Percentiles rank a stretch among this genome's conserved stretches.
phyloP scores from a whole-genome alignment of 345 rosid genomes.

The Citrus hindsii region DNA sequence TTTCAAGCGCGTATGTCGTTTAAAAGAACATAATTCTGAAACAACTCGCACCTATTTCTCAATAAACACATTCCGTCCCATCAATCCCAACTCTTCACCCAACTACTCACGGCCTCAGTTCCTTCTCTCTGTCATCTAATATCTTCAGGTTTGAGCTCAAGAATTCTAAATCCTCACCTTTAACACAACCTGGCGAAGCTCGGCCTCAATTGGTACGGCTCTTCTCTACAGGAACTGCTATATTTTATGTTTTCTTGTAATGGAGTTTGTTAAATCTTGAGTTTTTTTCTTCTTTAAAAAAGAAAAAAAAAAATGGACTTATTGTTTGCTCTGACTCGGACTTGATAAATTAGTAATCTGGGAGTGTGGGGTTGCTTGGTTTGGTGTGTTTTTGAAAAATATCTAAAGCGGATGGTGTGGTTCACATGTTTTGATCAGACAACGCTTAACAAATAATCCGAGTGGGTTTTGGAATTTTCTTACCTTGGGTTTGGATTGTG shows the following conservation, averaged over 20 bases:
- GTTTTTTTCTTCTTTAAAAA: no score
- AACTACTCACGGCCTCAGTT: not conserved
- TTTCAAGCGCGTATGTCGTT: conserved; percentile 17
- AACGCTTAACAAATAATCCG: not conserved
- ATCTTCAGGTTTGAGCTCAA: not conserved
- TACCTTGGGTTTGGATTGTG: not conserved
- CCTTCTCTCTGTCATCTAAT: not conserved
- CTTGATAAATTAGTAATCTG: not conserved
- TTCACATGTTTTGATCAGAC: conserved; percentile 3
- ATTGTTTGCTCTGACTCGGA: no score
- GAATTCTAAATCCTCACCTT: not conserved
- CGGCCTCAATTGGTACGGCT: conserved; percentile 12
- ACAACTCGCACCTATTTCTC: not conserved
- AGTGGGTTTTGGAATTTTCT: conserved; percentile 11
- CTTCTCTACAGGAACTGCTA: not conserved
- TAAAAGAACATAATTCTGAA: not conserved
- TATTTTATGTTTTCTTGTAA: not conserved
- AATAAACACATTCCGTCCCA: not conserved
- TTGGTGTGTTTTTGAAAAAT: conserved; percentile 8
- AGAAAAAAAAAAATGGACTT: no score
- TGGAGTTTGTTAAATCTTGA: not conserved
- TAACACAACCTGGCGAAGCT: not conserved
- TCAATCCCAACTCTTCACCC: not conserved
- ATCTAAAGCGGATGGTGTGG: not conserved
- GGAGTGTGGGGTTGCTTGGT: not conserved